Evolutionary conservation across 805 yeast species (phyloP), one percentile per base, ranked within the genome.

Genomic region (Pichia nakasei): DNA sequence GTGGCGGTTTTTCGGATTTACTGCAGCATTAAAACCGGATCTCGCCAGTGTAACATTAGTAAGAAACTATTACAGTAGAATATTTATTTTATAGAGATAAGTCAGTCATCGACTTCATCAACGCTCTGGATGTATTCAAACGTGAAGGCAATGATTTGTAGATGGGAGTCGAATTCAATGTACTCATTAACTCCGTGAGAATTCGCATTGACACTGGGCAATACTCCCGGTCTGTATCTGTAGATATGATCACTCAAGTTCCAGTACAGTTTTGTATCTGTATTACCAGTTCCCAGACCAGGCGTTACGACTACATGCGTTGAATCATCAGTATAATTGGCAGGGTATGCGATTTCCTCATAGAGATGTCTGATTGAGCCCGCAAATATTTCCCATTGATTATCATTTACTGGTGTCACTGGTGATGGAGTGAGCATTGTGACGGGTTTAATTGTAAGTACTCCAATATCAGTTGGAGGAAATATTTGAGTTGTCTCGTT

Each of bases 251-350:
- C 58, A 2, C 82, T 73, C 52, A 82, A 64, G 37, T 63, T 56
- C 86, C 85, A 79, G 61, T 78, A 82, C 52, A 70, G 66, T 44
- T 67, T 64, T 4, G 87, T 81, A 55, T 82, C 89, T 5, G 88
- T 82, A 58, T 81, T 81, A 12, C 82, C 88, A 2, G 85, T 69
- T 69, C 78, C 73, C 34, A 82, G 57, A 29, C 75, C 68, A 1
- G 87, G 85, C 1, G 83, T 69, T 11, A 78, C 73, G 35, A 73
- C 53, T 13, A 70, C 52, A 20, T n/a, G n/a, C n/a, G n/a, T n/a
- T n/a, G n/a, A n/a, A n/a, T n/a, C n/a, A n/a, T n/a, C n/a, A n/a
- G n/a, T n/a, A n/a, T 24, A 59, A 17, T 52, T 45, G 3, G 62
- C 63, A 9, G 68, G 60, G 50, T 59, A 61, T 8, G 67, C 66